A percentile compares a stretch with the other conserved stretches of the same genome.
Conservation (phyloP, 169 alveolate species). For the Babesia bigemina region DNA sequence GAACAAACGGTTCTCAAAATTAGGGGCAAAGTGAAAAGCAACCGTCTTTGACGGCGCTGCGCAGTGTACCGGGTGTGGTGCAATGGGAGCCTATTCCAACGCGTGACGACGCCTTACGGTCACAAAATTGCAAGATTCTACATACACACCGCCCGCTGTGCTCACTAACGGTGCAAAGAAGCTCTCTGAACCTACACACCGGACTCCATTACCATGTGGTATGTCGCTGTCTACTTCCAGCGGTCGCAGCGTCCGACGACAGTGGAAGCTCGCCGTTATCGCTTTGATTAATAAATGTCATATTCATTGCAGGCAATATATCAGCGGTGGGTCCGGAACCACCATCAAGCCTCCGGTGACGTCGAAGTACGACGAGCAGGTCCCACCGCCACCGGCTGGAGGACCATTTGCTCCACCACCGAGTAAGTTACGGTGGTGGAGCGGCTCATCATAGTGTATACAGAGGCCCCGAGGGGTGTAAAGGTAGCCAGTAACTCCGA, state of each 20-base stretch:
- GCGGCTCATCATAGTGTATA: neutral
- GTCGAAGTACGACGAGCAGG: constrained; percentile 52
- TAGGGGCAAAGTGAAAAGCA: no score
- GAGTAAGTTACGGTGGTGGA: constrained; percentile 6
- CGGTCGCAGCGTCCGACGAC: neutral
- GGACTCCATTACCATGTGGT: constrained; percentile 13
- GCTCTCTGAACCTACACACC: neutral
- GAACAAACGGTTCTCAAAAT: no score
- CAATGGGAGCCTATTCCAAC: no score
- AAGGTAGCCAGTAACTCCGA: constrained; percentile 1
- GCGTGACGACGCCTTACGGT: neutral
- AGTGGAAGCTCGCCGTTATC: neutral
- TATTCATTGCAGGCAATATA: constrained; percentile 12
- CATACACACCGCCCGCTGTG: neutral
- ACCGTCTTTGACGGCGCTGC: no score
- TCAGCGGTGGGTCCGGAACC: constrained; percentile 47
- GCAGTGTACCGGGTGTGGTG: no score
- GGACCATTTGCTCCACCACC: constrained; percentile 64
- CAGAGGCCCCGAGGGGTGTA: constrained; percentile 53
- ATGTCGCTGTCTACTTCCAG: constrained; percentile 6
- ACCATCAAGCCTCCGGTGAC: constrained; percentile 21
- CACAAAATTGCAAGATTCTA: neutral
- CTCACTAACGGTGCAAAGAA: neutral
- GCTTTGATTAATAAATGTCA: neutral
- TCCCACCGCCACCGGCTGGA: constrained; percentile 66